Evolutionary conservation across 2,329 filamentous ascomycete species (phyloP), one percentile per base, ranked within the genome.

Genomic region (Verticillium nonalfalfae): DNA sequence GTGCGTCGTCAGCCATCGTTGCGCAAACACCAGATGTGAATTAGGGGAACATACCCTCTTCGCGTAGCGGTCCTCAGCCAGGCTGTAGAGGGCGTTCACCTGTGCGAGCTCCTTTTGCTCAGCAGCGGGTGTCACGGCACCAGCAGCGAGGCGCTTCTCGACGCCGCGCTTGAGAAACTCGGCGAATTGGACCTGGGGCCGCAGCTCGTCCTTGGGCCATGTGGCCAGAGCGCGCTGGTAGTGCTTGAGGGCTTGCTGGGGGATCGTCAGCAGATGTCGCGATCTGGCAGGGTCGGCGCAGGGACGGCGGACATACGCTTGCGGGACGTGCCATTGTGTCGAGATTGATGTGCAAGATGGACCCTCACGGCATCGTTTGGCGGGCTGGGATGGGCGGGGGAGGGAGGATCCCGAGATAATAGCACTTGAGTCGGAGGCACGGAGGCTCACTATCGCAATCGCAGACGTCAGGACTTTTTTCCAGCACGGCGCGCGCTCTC

Each of bases 131-230:
- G 73, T 73, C 62, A 69, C 69, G 26, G 40, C 34, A 31, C 60
- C 39, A 3, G n/a, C 10, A 56, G 55, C 60, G n/a, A 72, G 64
- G 11, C 66, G 66, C 56, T 69, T 70, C 60, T 79, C 75, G 58
- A 84, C 71, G 34, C 80, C 77, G 61, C 76, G 75, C 26, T 72
- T 71, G 57, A 89, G 74, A 38, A 84, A 78, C 65, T 85, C 79
- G 68, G 84, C 84, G 66, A 90, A 80, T 71, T 88, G 85, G 70
- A 82, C 79, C 62, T 86, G 81, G 7, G 86, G 86, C 0, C 87
- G 85, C 55, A 90, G 78, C 62, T 78, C 76, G 68, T 89, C 86
- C 68, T 83, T 82, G 56, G 87, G 87, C 87, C 87, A 90, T 65
- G 79, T 79, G 61, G 80, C 76, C 60, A 86, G 75, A 34, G 79